Base-by-base conservation (phyloP, 495 filamentous ascomycete species). In the Penicillium lividum region DNA sequence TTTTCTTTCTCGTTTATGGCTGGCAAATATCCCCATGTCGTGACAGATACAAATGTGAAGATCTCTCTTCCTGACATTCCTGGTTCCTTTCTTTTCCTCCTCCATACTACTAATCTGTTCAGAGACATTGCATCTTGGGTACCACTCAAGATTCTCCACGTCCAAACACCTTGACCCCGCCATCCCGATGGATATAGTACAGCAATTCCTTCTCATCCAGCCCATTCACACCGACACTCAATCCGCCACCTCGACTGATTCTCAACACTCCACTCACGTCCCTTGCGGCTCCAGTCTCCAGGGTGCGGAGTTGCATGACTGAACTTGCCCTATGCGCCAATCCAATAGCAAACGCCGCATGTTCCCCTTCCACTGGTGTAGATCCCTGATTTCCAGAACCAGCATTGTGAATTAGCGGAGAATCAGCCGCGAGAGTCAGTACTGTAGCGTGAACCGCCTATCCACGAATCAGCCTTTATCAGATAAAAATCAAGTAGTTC, bases 201-300 rank as follows among this genome's bases (percentile, higher is more conserved):
- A 97, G 68, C 59, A 88, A 83, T 71, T 97, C 93, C 61, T 77
- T 84, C 51, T 89, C 86, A 57, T 85, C 74, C 65, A 75, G 54
- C 49, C 51, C 54, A n/a, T 73, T 64, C n/a, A 57, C 70, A 16
- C 61, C 70, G 5, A 42, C 74, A 11, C 77, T 68, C 62, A 68
- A 76, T 28, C 75, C 80, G 51, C 77, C 80, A 6, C 86, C 85
- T 25, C 75, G 78, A 8, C 88, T 91, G 51, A 95, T 82, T 62
- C 93, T 82, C 54, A 97, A 60, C 36, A 97, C 90, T 8, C 94
- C 93, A 76, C 89, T 96, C 27, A 97, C 90, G 78, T 98, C 93
- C 70, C 81, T 88, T 51, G 93, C 94, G 15, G 85, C 81, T 1
- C 93, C 93, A 0, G 91, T 96, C 64, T 93, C 90, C 57, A 98